These are phyloP conservation scores for Suhomyces vadensis DNA, from an alignment of 805 yeast species.

Conservation along the genomic window DNA sequence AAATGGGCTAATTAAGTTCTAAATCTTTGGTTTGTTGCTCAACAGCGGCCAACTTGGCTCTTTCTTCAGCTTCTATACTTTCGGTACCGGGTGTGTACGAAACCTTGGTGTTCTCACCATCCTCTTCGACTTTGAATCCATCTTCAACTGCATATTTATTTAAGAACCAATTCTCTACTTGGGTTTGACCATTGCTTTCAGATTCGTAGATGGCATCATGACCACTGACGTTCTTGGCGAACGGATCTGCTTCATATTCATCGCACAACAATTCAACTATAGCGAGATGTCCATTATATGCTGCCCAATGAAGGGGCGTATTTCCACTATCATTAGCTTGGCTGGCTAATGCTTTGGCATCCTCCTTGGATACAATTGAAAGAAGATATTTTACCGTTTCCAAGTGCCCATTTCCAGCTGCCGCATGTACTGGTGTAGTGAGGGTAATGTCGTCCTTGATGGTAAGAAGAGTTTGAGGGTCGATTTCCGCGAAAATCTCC, in stretches of 20 bases:
- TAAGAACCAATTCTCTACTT: constrained; percentile 75
- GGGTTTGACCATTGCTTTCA: constrained; percentile 71
- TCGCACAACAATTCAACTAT: constrained; percentile 72
- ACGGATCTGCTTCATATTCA: constrained; percentile 77
- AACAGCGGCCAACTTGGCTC: constrained; percentile 36
- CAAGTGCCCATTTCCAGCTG: constrained; percentile 89
- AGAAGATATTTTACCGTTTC: constrained; percentile 66
- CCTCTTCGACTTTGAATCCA: constrained; percentile 45
- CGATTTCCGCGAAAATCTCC: constrained; percentile 62
- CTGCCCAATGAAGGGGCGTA: constrained; percentile 96
- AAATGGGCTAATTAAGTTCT: background rate
- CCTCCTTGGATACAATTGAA: constrained; percentile 44
- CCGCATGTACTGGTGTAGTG: constrained; percentile 89
- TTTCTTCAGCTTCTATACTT: constrained; percentile 43
- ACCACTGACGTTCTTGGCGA: constrained; percentile 66
- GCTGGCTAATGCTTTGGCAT: constrained; percentile 38
- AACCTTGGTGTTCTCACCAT: constrained; percentile 42
- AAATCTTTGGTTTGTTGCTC: constrained; percentile 7
- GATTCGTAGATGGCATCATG: constrained; percentile 91
- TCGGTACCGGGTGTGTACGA: constrained; percentile 46
- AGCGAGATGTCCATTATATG: constrained; percentile 79
- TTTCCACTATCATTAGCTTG: constrained; percentile 76
- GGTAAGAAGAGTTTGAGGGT: constrained; percentile 40
- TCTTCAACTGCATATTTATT: constrained; percentile 69
- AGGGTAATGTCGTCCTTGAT: constrained; percentile 64